These are phyloP conservation scores for Cardamine resedifolia DNA, from an alignment of 345 rosid genomes.

Conservation along the genomic window DNA sequence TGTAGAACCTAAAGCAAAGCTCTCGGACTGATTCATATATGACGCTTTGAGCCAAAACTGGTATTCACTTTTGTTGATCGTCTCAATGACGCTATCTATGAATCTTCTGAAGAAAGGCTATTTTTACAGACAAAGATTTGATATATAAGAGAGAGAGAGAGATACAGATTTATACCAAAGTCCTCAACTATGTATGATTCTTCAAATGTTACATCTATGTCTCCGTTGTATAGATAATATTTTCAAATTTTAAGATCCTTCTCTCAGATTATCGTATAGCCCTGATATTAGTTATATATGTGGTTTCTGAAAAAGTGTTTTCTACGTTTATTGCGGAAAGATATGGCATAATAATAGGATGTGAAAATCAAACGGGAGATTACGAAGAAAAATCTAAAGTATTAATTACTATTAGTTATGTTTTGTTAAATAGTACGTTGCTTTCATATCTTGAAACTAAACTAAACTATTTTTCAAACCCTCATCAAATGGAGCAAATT, in stretches of 20 bases:
- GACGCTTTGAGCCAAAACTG: background rate
- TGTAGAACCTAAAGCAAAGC: conserved; percentile 24
- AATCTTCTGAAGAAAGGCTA: conserved; percentile 26
- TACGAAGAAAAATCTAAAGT: too few species aligned
- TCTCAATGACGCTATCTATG: conserved; percentile 23
- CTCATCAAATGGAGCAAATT: background rate
- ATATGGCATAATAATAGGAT: background rate
- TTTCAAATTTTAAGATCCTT: background rate
- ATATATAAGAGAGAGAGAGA: conserved; percentile 11
- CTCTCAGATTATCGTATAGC: background rate
- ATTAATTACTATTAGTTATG: background rate
- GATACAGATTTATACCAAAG: conserved; percentile 9
- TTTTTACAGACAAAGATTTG: conserved; percentile 14
- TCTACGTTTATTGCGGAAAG: too few species aligned
- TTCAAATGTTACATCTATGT: conserved; percentile 18
- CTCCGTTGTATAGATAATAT: conserved; percentile 24
- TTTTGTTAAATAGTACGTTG: background rate
- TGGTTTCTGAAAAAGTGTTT: background rate
- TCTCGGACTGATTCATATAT: conserved; percentile 21
- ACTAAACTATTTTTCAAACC: background rate
- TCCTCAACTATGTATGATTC: background rate
- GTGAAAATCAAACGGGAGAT: too few species aligned
- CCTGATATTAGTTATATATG: background rate
- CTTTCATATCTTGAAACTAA: background rate
- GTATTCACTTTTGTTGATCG: conserved; percentile 19